Evolutionary conservation across 257 asterid species (phyloP).

Genomic region (Capsicum pubescens): DNA sequence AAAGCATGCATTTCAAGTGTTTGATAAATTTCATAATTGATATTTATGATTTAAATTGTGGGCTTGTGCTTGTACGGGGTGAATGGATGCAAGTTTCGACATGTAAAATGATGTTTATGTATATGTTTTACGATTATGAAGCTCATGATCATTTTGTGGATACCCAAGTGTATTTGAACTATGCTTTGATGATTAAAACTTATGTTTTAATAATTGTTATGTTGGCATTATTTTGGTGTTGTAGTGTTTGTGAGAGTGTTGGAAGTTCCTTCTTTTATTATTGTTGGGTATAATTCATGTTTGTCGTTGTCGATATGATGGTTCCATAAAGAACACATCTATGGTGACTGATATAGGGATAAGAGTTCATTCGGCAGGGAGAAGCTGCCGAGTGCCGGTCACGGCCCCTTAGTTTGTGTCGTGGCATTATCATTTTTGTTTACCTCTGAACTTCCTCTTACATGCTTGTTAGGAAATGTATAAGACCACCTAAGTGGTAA

Average conservation of each 20-base stretch:
- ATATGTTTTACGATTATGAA: not conserved
- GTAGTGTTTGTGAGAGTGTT: not conserved
- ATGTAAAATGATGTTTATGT: not conserved
- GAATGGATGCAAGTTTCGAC: not conserved
- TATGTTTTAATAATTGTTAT: not conserved
- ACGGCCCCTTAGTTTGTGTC: not conserved
- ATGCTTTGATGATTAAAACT: constrained; percentile 1
- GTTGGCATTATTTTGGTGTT: not conserved
- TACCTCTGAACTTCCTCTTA: not conserved
- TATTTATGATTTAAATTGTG: not conserved
- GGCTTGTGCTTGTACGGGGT: not conserved
- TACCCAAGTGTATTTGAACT: not conserved
- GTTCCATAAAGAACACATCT: not conserved
- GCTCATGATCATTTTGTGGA: constrained; percentile 21
- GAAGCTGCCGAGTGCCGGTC: not conserved
- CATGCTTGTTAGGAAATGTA: constrained; percentile 1
- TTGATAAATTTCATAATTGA: not conserved
- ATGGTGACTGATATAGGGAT: not conserved
- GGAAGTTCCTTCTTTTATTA: not conserved
- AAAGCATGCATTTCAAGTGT: not conserved
- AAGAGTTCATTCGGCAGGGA: not conserved
- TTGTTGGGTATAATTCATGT: not conserved
- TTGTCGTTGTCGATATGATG: not conserved
- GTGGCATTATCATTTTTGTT: not conserved
- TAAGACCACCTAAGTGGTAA: not conserved